These are phyloP conservation scores for Plantago rigida DNA, from an alignment of 305 asterid species.

Conservation along the genomic window DNA sequence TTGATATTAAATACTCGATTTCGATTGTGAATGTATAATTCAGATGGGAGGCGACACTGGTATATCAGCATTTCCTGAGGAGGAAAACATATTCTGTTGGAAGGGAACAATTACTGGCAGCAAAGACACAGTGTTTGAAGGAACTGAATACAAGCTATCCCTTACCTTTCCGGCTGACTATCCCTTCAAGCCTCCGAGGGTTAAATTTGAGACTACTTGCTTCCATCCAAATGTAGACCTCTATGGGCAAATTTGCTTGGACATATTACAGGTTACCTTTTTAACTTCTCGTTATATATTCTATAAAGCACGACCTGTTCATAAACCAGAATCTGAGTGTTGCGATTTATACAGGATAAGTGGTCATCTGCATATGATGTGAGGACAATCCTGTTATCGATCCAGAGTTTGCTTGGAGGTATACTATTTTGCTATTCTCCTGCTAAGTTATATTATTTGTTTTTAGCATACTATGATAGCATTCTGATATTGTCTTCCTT, in stretches of 20 bases:
- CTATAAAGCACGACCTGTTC: too few relatives aligned
- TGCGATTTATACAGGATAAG: constrained; percentile 43
- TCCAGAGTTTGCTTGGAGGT: constrained; percentile 97
- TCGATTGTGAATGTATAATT: neutral
- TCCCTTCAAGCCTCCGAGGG: constrained; percentile 87
- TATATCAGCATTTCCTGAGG: constrained; percentile 88
- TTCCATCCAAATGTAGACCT: constrained; percentile 84
- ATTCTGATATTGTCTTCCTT: too few relatives aligned
- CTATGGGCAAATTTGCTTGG: constrained; percentile 78
- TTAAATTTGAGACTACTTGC: constrained; percentile 80
- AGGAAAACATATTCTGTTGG: constrained; percentile 87
- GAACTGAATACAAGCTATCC: constrained; percentile 75
- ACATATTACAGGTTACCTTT: constrained; percentile 62
- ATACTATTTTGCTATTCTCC: constrained; percentile 3
- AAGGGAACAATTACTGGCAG: constrained; percentile 83
- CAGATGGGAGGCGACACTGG: constrained; percentile 87
- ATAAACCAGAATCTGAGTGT: neutral
- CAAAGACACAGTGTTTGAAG: constrained; percentile 82
- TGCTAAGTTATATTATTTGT: neutral
- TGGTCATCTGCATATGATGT: constrained; percentile 97
- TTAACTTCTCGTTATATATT: neutral
- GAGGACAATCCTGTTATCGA: constrained; percentile 77
- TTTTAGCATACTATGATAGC: too few relatives aligned
- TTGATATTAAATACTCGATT: neutral
- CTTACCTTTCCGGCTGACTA: constrained; percentile 62